Percentiles rank a stretch among this genome's conserved stretches.
Conservation (phyloP, 345 rosid genomes). For the Cardamine occulta region DNA sequence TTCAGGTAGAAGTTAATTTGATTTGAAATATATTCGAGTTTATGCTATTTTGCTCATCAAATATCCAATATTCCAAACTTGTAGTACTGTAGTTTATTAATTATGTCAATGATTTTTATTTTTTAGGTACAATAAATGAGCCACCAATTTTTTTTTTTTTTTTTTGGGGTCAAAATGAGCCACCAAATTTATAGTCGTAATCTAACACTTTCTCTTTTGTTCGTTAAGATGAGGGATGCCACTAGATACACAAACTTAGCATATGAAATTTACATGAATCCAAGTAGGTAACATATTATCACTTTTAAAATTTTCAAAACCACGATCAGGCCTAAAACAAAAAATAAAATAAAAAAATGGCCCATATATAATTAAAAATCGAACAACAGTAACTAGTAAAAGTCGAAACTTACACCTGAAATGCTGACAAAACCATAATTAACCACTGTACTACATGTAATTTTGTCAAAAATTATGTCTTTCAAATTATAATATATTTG, state of each 20-base stretch:
- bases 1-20: constrained; percentile 8
- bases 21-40: constrained; percentile 32
- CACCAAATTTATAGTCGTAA: neutral
- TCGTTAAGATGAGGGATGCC: neutral
- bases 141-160: no score
- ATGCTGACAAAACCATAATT: no score
- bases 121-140: neutral
- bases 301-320: neutral
- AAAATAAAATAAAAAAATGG: no score
- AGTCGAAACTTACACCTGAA: no score
- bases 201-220: neutral
- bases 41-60: constrained; percentile 14
- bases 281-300: neutral
- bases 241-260: constrained; percentile 10
- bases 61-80: constrained; percentile 23
- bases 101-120: neutral
- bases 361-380: no score
- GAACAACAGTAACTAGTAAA: no score
- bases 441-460: no score
- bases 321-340: no score
- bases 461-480: no score
- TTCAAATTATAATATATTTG: no score
- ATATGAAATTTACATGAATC: neutral
- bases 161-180: no score
- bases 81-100: neutral